Evolutionary conservation across 73 alveolate genomes (phyloP).

Genomic region (Loxodes magnus): DNA sequence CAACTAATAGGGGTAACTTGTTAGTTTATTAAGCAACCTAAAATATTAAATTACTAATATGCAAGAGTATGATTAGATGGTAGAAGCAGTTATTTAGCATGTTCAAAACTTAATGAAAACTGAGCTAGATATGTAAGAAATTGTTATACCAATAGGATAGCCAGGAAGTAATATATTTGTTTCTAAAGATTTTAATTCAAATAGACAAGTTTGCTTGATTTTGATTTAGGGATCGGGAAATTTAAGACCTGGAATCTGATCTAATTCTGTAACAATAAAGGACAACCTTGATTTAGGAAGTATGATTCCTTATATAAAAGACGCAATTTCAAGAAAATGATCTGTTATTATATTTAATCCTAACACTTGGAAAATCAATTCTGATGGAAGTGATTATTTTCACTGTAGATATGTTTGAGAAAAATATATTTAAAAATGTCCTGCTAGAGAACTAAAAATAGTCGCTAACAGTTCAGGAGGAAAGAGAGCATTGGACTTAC

Average conservation of each 20-base stretch:
- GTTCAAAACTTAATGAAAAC: too few relatives aligned
- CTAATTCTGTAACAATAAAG: slow-evolving; percentile 14
- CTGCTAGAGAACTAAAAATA: slow-evolving; percentile 12
- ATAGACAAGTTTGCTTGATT: slow-evolving; percentile 11
- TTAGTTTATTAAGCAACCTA: too few relatives aligned
- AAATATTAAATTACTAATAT: too few relatives aligned
- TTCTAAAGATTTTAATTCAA: not conserved
- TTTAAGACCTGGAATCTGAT: slow-evolving; percentile 25
- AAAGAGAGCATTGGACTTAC: slow-evolving; percentile 7
- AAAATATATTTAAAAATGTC: too few relatives aligned
- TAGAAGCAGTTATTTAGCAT: too few relatives aligned
- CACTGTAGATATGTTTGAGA: too few relatives aligned
- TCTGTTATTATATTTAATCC: slow-evolving; percentile 27
- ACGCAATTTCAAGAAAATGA: slow-evolving; percentile 8
- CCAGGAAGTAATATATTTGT: not conserved
- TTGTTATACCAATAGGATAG: too few relatives aligned
- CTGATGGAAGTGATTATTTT: too few relatives aligned
- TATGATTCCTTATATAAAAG: slow-evolving; percentile 22
- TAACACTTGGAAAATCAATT: too few relatives aligned
- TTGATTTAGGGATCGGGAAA: slow-evolving; percentile 26
- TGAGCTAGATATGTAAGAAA: too few relatives aligned
- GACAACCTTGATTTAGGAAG: slow-evolving; percentile 15
- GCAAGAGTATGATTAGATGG: too few relatives aligned
- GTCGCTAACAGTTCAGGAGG: slow-evolving; percentile 27
- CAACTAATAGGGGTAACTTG: too few relatives aligned